phyloP scores from a whole-genome alignment of 352 stramenopile species.

The Bremia lactucae region DNA sequence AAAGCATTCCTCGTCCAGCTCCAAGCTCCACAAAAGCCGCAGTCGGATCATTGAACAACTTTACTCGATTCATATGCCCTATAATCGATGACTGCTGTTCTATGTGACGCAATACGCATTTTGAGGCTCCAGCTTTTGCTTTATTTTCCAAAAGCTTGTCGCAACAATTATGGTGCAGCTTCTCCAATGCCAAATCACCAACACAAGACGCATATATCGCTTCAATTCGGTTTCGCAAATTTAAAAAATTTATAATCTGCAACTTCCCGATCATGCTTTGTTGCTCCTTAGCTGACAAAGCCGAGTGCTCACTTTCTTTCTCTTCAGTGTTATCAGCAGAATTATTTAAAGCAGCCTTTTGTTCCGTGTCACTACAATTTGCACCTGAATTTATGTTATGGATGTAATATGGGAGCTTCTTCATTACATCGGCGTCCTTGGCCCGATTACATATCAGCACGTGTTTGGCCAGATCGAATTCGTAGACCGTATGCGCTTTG shows the following conservation, averaged over 20 bases:
- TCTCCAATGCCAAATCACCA: constrained; percentile 44
- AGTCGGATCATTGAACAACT: constrained; percentile 31
- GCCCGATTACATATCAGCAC: constrained; percentile 69
- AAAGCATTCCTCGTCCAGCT: constrained; percentile 68
- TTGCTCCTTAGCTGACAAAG: constrained; percentile 32
- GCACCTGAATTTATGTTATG: constrained; percentile 74
- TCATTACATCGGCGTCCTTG: constrained; percentile 50
- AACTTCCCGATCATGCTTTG: constrained; percentile 63
- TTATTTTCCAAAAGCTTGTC: constrained; percentile 56
- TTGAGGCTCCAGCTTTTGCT: constrained; percentile 34
- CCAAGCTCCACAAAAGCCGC: constrained; percentile 63
- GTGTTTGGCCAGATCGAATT: constrained; percentile 72
- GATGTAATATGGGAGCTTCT: constrained; percentile 53
- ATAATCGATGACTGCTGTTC: constrained; percentile 79
- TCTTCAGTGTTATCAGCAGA: neutral
- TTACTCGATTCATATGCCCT: constrained; percentile 53
- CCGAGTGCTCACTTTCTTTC: constrained; percentile 22
- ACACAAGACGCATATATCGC: constrained; percentile 41
- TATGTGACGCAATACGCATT: constrained; percentile 66
- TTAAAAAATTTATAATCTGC: constrained; percentile 49
- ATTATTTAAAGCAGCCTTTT: neutral
- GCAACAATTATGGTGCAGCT: constrained; percentile 58
- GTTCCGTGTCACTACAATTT: constrained; percentile 13
- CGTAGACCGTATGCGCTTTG: constrained; percentile 57
- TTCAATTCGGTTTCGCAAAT: constrained; percentile 39